These are phyloP conservation scores for Otatea glauca DNA, from an alignment of 176 grass and related monocot species.

Conservation along the genomic window DNA sequence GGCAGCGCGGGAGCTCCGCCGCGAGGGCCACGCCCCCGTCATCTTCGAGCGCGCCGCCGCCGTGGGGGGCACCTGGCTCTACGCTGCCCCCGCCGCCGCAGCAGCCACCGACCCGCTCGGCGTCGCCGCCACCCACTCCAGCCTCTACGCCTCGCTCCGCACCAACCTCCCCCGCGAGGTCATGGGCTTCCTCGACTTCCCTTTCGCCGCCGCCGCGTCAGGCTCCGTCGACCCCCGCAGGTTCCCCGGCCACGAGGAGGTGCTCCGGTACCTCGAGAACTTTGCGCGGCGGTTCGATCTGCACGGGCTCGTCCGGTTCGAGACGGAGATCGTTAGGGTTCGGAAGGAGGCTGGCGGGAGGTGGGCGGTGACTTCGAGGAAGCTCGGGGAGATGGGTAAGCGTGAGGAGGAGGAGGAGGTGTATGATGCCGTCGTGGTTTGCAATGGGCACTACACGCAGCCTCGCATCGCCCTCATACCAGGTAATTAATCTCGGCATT, in stretches of 20 bases:
- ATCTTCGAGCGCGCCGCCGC: slow-evolving; percentile 73
- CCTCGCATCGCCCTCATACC: slow-evolving; percentile 63
- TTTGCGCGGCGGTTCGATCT: slow-evolving; percentile 73
- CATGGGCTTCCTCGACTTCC: slow-evolving; percentile 93
- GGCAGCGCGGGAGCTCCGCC: slow-evolving; percentile 61
- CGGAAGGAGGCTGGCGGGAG: slow-evolving; percentile 40
- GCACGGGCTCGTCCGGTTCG: slow-evolving; percentile 55
- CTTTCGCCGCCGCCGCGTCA: slow-evolving; percentile 42
- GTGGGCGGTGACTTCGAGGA: slow-evolving; percentile 76
- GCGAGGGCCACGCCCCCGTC: slow-evolving; percentile 77
- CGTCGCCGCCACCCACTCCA: slow-evolving; percentile 63
- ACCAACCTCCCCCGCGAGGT: slow-evolving; percentile 82
- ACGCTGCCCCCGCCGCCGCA: slow-evolving; percentile 23
- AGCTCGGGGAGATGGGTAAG: slow-evolving; percentile 42
- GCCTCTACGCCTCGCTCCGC: slow-evolving; percentile 86
- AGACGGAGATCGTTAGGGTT: slow-evolving; percentile 64
- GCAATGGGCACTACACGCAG: slow-evolving; percentile 71
- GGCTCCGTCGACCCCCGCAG: slow-evolving; percentile 50
- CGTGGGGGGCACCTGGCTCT: slow-evolving; percentile 81
- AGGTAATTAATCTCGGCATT: slow-evolving; percentile 29
- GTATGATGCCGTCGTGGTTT: slow-evolving; percentile 73
- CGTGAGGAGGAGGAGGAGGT: slow-evolving; percentile 46
- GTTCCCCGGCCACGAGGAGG: slow-evolving; percentile 82
- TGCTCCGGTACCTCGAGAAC: slow-evolving; percentile 77
- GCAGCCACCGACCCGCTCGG: slow-evolving; percentile 57